phyloP scores from a whole-genome alignment of 2,329 filamentous ascomycete species.

The Diatrype stigma region DNA sequence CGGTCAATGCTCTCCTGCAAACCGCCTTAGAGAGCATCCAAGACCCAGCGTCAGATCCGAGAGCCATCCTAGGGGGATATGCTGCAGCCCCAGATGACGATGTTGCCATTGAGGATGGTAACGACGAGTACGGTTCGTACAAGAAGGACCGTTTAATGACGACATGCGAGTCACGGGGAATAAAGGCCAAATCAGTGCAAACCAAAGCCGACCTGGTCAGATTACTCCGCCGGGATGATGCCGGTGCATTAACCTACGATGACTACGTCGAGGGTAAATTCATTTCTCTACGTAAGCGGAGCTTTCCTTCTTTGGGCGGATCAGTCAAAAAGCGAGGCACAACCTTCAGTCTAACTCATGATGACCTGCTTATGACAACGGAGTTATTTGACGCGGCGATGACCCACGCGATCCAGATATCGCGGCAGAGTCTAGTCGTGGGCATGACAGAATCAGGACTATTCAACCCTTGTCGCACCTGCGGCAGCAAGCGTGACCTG shows the following conservation, averaged over 20 bases:
- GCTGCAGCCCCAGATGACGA: too few species aligned
- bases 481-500: slow-evolving; percentile 5
- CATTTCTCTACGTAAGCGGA: not conserved
- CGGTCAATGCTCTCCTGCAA: too few species aligned
- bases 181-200: not conserved
- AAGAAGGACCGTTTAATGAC: too few species aligned
- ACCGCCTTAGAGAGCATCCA: too few species aligned
- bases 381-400: slow-evolving; percentile 10
- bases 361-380: slow-evolving; percentile 13
- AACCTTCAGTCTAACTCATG: slow-evolving; percentile 16
- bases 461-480: slow-evolving; percentile 6
- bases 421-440: slow-evolving; percentile 11
- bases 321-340: slow-evolving; percentile 12
- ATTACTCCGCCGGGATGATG: not conserved
- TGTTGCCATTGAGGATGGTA: too few species aligned
- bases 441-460: slow-evolving; percentile 7
- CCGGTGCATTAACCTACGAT: not conserved
- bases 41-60: too few species aligned
- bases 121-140: too few species aligned
- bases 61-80: too few species aligned
- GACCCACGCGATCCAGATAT: slow-evolving; percentile 8
- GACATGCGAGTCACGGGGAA: not conserved
- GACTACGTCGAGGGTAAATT: not conserved
- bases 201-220: too few species aligned
- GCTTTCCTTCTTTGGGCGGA: not conserved